Conservation (phyloP, 1,139 yeast species). For the Komagataea norvegica region DNA sequence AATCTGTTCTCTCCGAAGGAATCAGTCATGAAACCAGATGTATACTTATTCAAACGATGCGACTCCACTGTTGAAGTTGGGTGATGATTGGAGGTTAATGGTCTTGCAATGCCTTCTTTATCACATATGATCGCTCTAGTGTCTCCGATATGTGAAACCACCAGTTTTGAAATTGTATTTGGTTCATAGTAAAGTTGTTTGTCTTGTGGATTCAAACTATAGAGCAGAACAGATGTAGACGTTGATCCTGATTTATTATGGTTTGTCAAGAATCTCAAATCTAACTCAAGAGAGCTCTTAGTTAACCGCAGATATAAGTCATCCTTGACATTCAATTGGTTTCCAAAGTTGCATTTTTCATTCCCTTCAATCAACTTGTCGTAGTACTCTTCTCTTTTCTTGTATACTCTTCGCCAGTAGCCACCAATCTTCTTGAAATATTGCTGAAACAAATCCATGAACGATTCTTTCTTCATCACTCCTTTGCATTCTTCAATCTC, state of each 20-base stretch:
- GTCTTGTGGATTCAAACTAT: constrained; percentile 35
- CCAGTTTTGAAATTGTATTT: constrained; percentile 60
- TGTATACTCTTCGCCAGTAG: constrained; percentile 81
- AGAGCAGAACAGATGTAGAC: constrained; percentile 71
- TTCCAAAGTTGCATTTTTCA: constrained; percentile 20
- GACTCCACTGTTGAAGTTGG: constrained; percentile 82
- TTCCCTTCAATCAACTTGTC: constrained; percentile 38
- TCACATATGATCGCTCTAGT: constrained; percentile 84
- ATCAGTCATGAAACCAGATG: constrained; percentile 77
- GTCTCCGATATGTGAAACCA: constrained; percentile 93
- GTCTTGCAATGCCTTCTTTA: constrained; percentile 69
- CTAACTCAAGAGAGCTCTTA: constrained; percentile 58
- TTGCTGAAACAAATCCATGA: constrained; percentile 41
- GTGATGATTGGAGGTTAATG: constrained; percentile 78
- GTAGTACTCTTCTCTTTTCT: constrained; percentile 42
- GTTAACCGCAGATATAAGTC: constrained; percentile 60
- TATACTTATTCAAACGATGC: constrained; percentile 59
- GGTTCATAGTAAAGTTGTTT: constrained; percentile 65
- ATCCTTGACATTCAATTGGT: constrained; percentile 28
- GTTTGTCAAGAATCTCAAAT: constrained; percentile 36
- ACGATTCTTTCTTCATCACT: constrained; percentile 28
- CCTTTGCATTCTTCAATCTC: constrained; percentile 47
- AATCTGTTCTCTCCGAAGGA: constrained; percentile 92
- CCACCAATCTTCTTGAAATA: constrained; percentile 67
- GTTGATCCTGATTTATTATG: constrained; percentile 66